Percentiles rank a stretch among this genome's conserved stretches.
Conservation (phyloP, 2,329 filamentous ascomycete species). For the Diaporthe capsici region DNA sequence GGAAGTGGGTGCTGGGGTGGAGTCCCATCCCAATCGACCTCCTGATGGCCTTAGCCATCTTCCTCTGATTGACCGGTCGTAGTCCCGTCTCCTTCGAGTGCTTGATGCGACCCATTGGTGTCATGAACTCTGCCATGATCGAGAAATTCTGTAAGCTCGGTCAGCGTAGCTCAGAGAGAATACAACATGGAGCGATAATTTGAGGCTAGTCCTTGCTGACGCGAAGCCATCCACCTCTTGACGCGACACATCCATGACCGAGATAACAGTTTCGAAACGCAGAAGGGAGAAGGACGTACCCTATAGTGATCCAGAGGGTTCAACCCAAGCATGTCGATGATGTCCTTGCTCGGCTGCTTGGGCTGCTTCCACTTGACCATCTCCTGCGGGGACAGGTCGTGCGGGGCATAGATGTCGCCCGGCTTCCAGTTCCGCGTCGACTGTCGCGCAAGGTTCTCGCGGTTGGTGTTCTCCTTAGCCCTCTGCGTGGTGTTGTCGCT, state of each 20-base stretch:
- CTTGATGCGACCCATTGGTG: conserved; percentile 86
- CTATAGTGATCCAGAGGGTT: conserved; percentile 90
- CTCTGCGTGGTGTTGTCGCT: conserved; percentile 55
- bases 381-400: conserved; percentile 85
- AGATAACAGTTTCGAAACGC: neutral
- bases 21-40: conserved; percentile 90
- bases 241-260: neutral
- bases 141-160: conserved; percentile 82
- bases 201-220: neutral
- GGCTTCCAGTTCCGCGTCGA: conserved; percentile 78
- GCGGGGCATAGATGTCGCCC: conserved; percentile 92
- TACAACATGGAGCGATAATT: neutral
- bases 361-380: conserved; percentile 83
- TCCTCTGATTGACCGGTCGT: conserved; percentile 90
- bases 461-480: conserved; percentile 56
- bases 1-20: conserved; percentile 90
- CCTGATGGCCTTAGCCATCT: conserved; percentile 92
- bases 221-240: neutral
- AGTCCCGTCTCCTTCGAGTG: conserved; percentile 82
- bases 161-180: neutral
- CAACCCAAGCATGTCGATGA: conserved; percentile 84
- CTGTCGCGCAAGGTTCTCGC: conserved; percentile 71
- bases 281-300: conserved; percentile 63
- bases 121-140: conserved; percentile 91
- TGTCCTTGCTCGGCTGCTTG: conserved; percentile 72